Evolutionary conservation across 345 rosid species (phyloP), one percentile per base, ranked within the genome.

Genomic region (Carallia pectinifolia): DNA sequence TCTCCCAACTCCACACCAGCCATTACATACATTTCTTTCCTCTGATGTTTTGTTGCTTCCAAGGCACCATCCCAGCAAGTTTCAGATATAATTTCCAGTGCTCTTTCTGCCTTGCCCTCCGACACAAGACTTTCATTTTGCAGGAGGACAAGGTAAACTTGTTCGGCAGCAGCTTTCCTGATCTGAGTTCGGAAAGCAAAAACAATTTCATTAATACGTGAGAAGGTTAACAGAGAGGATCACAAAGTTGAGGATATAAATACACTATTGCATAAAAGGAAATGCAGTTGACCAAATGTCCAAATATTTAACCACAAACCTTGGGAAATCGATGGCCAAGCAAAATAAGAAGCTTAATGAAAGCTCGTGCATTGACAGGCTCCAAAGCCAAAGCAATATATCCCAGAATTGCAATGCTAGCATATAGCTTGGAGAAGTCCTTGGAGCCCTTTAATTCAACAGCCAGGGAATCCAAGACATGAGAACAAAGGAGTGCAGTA

Each of bases 241-340:
- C 7, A 58, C 50, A 59, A 31, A 52, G 16, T 66, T 34, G 48
- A 66, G n/a, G 31, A 52, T 34, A 13, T 17, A 23, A 12, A 70
- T 13, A 47, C 8, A 33, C 5, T n/a, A 47, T 47, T n/a, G 8
- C 40, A 33, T 47, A 39, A 13, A 15, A 30, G 6, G 6, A 38
- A 1, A 30, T 58, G 19, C n/a, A 27, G 48, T 40, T 5, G 12
- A 69, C 4, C 31, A 38, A 31, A 50, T 10, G 33, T 23, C 16
- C 18, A 4, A 12, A 18, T 12, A 31, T n/a, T n/a, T 27, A 44
- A 58, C 47, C 30, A 74, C 80, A 6, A 52, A 90, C 97, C 93
- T 84, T 95, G 64, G 93, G 97, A 83, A 85, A 95, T 62, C 89
- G 88, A 80, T 92, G 93, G 71, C 80, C 80, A 5, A 92, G 96